A percentile compares a stretch with the other conserved stretches of the same genome.
Conservation (phyloP, 1,284 basidiomycete species). For the Leccinum ambiguum region DNA sequence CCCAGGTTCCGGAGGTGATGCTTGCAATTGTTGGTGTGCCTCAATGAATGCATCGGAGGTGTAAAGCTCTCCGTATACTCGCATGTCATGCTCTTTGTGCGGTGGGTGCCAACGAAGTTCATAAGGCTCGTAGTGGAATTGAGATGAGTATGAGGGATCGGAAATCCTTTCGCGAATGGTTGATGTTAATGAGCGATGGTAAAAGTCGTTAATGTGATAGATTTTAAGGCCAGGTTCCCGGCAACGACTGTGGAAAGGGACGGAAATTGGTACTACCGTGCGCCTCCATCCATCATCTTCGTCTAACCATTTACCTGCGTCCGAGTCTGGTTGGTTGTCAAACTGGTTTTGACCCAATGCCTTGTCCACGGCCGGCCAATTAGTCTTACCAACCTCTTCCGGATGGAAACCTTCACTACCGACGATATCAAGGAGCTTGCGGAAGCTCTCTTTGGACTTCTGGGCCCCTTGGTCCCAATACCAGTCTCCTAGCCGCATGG, state of each 20-base stretch:
- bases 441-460: not conserved
- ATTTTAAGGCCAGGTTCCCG: not conserved
- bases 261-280: not conserved
- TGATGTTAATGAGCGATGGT: not conserved
- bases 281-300: slow-evolving; percentile 1
- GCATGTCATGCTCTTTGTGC: not conserved
- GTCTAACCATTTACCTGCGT: not conserved
- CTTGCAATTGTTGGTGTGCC: not conserved
- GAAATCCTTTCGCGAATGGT: not conserved
- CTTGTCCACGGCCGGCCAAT: slow-evolving; percentile 2
- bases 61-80: not conserved
- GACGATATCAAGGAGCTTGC: not conserved
- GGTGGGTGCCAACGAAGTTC: not conserved
- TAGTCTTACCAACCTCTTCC: not conserved
- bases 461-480: not conserved
- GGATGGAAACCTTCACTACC: not conserved
- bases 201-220: not conserved
- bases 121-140: not conserved
- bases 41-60: not conserved
- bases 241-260: not conserved
- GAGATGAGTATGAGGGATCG: not conserved
- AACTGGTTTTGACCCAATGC: not conserved
- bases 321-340: not conserved
- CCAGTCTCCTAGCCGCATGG: not conserved
- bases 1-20: not conserved